Evolutionary conservation across 2,329 filamentous ascomycete species (phyloP), one percentile per base, ranked within the genome.

Genomic region (Polytolypa hystricis): DNA sequence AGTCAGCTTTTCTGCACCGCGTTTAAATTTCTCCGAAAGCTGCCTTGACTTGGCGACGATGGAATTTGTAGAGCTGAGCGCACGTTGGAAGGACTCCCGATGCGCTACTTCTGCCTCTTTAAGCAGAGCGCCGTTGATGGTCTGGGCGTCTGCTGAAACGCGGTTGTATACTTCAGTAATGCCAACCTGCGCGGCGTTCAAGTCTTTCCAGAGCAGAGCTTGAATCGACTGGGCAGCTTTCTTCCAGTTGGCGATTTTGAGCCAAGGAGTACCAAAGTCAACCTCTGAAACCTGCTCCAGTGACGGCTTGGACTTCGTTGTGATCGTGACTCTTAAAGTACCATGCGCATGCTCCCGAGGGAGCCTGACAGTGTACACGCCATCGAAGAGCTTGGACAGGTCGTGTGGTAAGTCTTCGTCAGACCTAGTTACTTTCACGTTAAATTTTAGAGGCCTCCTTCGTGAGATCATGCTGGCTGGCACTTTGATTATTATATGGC

Each of bases 401-500:
- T 67, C 58, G 39, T 66, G 62, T 17, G 65, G 48, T 30, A 67
- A 50, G 21, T 55, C 43, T 11, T 56, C 53, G 17, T 59, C 60
- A n/a, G 52, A 51, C 35, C 65, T 64, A 18, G 52, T 59, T 31
- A 75, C 61, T 31, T 62, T 60, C 25, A 75, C 65, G 34, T 64
- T 58, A 37, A 76, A 63, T 18, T 61, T 64, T 10, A 61, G 58
- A 11, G 60, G 58, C 46, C 63, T 70, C 45, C 61, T 67, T 33
- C 57, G 51, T 25, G 53, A 53, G 4, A 53, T 45, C 38, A 69
- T 56, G 16, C 57, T 57, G 20, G 57, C 56, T 5, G 69, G 67
- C 6, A 69, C 65, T 29, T 65, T 66, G 33, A 75, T 58, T 29
- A 71, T 52, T 38, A 74, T 65, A 45, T 73, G 68, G 32, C 64